phyloP scores from a whole-genome alignment of 768 basidiomycete genomes.

The Dentipellis fragilis region DNA sequence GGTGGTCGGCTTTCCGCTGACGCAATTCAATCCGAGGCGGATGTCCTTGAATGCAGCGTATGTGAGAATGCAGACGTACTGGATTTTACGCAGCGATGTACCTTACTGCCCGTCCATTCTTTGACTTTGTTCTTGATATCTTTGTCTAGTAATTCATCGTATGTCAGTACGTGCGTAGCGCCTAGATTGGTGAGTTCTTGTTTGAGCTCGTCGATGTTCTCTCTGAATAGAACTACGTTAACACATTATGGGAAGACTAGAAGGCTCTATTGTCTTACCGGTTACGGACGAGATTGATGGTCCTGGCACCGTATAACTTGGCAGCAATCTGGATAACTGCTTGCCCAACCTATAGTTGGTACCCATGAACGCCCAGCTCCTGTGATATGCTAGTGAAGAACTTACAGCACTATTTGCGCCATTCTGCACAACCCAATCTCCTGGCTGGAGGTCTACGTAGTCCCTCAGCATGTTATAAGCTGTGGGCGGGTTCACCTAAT shows the following conservation, averaged over 20 bases:
- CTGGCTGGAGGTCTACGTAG: slow-evolving; percentile 51
- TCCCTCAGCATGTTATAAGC: slow-evolving; percentile 76
- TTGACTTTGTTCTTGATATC: slow-evolving; percentile 36
- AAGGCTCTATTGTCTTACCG: slow-evolving; percentile 32
- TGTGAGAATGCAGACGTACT: background rate
- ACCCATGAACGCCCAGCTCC: background rate
- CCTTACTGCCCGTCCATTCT: slow-evolving; percentile 57
- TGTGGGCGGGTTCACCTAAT: slow-evolving; percentile 72
- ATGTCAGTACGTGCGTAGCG: slow-evolving; percentile 69
- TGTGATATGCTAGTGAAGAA: slow-evolving; percentile 1
- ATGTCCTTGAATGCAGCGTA: slow-evolving; percentile 23
- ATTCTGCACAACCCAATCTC: slow-evolving; percentile 81
- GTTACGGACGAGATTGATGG: slow-evolving; percentile 73
- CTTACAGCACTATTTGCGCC: slow-evolving; percentile 77
- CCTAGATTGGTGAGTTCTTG: slow-evolving; percentile 48
- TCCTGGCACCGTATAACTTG: slow-evolving; percentile 56
- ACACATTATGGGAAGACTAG: background rate
- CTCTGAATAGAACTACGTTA: slow-evolving; percentile 25
- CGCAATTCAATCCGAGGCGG: slow-evolving; percentile 44
- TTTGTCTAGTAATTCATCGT: slow-evolving; percentile 61
- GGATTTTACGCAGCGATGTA: slow-evolving; percentile 17
- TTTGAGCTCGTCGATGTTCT: slow-evolving; percentile 41
- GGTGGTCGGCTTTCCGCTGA: slow-evolving; percentile 59
- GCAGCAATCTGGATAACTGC: slow-evolving; percentile 74
- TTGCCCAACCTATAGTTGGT: slow-evolving; percentile 54